phyloP scores from a whole-genome alignment of 1,139 yeast species.

The Wickerhamiella pararugosa region DNA sequence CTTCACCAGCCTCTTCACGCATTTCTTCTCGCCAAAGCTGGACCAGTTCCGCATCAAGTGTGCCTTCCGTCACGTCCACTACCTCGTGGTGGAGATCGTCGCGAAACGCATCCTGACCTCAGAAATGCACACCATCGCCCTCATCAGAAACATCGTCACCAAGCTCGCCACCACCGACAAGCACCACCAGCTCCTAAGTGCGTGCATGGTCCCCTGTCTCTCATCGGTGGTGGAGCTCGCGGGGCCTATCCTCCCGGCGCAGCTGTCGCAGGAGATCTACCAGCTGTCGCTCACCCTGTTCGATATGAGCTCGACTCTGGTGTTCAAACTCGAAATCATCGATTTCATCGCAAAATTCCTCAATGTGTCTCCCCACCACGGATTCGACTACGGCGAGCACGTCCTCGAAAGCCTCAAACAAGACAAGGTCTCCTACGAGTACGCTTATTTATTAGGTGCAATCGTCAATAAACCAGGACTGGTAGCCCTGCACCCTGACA shows the following conservation, averaged over 20 bases:
- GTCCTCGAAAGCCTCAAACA: too few relatives aligned
- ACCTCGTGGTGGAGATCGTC: constrained; percentile 4
- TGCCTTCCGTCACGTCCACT: constrained; percentile 3
- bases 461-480: constrained; percentile 8
- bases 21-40: constrained; percentile 1
- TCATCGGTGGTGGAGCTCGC: constrained; percentile 18
- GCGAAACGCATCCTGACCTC: background rate
- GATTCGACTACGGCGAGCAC: too few relatives aligned
- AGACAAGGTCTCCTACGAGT: background rate
- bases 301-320: constrained; percentile 3
- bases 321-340: constrained; percentile 1
- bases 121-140: constrained; percentile 4
- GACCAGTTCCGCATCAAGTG: background rate
- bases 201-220: constrained; percentile 11
- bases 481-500: constrained; percentile 10
- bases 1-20: constrained; percentile 1
- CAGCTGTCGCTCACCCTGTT: constrained; percentile 13
- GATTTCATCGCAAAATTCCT: constrained; percentile 9
- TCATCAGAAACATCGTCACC: constrained; percentile 1
- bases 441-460: constrained; percentile 12
- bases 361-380: constrained; percentile 9
- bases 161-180: constrained; percentile 6
- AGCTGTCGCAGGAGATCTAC: constrained; percentile 17
- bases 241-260: constrained; percentile 22
- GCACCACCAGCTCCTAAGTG: constrained; percentile 1